Conservation (phyloP, 805 yeast genomes). For the Kodamaea kaohsiungensis region DNA sequence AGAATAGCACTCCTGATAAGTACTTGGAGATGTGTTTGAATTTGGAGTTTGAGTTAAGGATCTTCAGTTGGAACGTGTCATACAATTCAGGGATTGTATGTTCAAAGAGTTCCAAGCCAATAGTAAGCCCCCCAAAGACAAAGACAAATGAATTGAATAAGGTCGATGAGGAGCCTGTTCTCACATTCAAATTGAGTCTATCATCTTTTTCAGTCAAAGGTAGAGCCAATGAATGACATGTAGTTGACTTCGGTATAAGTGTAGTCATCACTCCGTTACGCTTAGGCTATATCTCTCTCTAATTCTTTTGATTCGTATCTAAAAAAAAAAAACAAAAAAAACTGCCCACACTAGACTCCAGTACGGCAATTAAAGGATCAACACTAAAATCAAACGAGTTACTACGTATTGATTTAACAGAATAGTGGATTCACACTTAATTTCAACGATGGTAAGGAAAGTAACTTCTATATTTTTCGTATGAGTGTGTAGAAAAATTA, state of each 20-base stretch:
- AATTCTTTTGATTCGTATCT: neutral
- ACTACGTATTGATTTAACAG: too few species aligned
- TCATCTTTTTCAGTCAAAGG: conserved; percentile 58
- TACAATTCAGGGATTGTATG: conserved; percentile 42
- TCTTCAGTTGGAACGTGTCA: conserved; percentile 34
- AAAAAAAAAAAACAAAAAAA: neutral
- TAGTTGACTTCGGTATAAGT: conserved; percentile 62
- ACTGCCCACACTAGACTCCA: neutral
- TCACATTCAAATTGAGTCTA: conserved; percentile 53
- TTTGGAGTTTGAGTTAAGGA: conserved; percentile 25
- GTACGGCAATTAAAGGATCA: neutral
- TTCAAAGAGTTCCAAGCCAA: conserved; percentile 50
- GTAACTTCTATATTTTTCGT: neutral
- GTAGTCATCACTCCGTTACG: conserved; percentile 49
- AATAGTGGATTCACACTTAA: too few species aligned
- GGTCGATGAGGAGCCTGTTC: conserved; percentile 69
- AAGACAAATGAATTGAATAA: conserved; percentile 60
- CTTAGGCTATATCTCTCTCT: neutral
- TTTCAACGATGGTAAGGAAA: too few species aligned
- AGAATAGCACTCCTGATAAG: conserved; percentile 65
- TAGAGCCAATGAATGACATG: conserved; percentile 55
- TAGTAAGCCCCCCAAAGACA: conserved; percentile 67
- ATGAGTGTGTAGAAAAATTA: neutral
- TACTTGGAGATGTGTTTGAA: conserved; percentile 33
- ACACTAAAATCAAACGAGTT: too few species aligned